Evolutionary conservation across 1,284 basidiomycete genomes (phyloP).

Genomic region (Cystobasidium pallidum): DNA sequence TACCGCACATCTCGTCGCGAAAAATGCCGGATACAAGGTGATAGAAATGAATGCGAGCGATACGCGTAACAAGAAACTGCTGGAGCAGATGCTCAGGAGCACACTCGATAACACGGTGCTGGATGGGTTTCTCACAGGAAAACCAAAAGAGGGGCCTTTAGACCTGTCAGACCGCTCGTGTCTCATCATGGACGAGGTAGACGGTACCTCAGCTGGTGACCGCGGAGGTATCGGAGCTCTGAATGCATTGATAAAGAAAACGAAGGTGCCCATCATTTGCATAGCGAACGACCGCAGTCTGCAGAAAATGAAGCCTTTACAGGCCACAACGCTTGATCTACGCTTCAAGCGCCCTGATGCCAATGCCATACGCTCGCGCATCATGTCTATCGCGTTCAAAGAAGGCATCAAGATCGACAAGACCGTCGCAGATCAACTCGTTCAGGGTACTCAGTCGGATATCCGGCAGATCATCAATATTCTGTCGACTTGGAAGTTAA

Average conservation of each 20-base stretch:
- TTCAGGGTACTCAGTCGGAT: slow-evolving; percentile 86
- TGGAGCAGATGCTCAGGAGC: slow-evolving; percentile 70
- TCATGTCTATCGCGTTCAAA: slow-evolving; percentile 85
- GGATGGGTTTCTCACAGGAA: slow-evolving; percentile 72
- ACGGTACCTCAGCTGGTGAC: slow-evolving; percentile 98
- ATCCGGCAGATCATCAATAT: slow-evolving; percentile 97
- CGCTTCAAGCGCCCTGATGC: slow-evolving; percentile 77
- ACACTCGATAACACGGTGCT: slow-evolving; percentile 84
- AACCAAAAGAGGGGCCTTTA: slow-evolving; percentile 63
- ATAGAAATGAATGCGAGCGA: slow-evolving; percentile 98
- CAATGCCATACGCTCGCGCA: slow-evolving; percentile 73
- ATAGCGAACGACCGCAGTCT: slow-evolving; percentile 89
- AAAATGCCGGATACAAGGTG: slow-evolving; percentile 82
- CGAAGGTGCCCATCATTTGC: slow-evolving; percentile 95
- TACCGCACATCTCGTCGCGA: slow-evolving; percentile 88
- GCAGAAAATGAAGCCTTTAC: slow-evolving; percentile 88
- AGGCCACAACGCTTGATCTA: slow-evolving; percentile 73
- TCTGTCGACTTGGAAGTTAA: slow-evolving; percentile 93
- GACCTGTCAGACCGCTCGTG: slow-evolving; percentile 77
- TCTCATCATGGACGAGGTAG: slow-evolving; percentile 99
- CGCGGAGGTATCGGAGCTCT: slow-evolving; percentile 93
- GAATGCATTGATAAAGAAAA: slow-evolving; percentile 90
- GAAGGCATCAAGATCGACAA: slow-evolving; percentile 89
- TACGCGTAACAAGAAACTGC: slow-evolving; percentile 90
- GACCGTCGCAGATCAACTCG: slow-evolving; percentile 89